Percentiles rank a stretch among this genome's conserved stretches.
Conservation (phyloP, 2,329 filamentous ascomycete species). For the Penicillium rolfsii region DNA sequence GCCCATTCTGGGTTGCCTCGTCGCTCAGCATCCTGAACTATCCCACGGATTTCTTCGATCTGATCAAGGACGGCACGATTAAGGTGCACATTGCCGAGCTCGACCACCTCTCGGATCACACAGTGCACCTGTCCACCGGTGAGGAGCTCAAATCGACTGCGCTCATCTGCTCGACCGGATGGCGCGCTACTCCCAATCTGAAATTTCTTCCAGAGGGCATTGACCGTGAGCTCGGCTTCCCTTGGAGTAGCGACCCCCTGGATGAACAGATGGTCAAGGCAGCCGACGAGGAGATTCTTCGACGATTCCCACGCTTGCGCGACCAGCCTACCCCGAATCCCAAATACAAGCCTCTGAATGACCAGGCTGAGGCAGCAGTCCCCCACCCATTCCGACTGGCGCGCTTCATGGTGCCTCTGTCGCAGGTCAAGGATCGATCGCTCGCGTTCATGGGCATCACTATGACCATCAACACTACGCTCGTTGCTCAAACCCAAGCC, state of each 20-base stretch:
- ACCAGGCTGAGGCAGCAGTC: slow-evolving; percentile 41
- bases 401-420: slow-evolving; percentile 52
- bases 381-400: slow-evolving; percentile 53
- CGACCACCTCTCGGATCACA: slow-evolving; percentile 48
- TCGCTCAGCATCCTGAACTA: slow-evolving; percentile 66
- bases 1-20: slow-evolving; percentile 58
- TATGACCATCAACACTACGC: slow-evolving; percentile 50
- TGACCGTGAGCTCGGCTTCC: slow-evolving; percentile 53
- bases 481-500: slow-evolving; percentile 54
- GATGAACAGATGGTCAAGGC: slow-evolving; percentile 42
- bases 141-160: slow-evolving; percentile 52
- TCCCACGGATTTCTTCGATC: slow-evolving; percentile 59
- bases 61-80: slow-evolving; percentile 59
- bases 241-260: slow-evolving; percentile 41
- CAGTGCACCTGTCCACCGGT: slow-evolving; percentile 55
- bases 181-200: slow-evolving; percentile 55
- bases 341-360: slow-evolving; percentile 35
- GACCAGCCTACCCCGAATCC: slow-evolving; percentile 43
- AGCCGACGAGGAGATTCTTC: slow-evolving; percentile 57
- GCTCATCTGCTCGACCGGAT: slow-evolving; percentile 61
- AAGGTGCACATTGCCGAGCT: slow-evolving; percentile 61
- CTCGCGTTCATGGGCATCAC: slow-evolving; percentile 56
- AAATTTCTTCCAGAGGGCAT: slow-evolving; percentile 52
- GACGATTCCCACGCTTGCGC: slow-evolving; percentile 54
- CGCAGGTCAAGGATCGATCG: slow-evolving; percentile 46